phyloP scores from a whole-genome alignment of 2,329 filamentous ascomycete genomes.

The Arachnopeziza araneosa region DNA sequence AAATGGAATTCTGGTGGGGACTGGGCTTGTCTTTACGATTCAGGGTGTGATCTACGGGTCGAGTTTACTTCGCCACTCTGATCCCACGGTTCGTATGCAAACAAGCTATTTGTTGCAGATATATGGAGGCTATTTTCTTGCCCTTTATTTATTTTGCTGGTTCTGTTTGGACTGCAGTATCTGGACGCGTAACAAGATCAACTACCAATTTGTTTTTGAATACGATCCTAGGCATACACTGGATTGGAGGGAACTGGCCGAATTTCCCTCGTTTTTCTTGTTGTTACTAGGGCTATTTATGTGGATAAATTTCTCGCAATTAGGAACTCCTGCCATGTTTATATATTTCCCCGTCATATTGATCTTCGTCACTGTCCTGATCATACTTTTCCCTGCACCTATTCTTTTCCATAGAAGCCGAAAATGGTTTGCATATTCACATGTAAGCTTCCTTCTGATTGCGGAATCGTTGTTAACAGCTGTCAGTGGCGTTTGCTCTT shows the following conservation, averaged over 20 bases:
- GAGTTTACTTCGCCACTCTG: constrained; percentile 43
- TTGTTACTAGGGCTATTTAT: constrained; percentile 73
- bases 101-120: constrained; percentile 76
- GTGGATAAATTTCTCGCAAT: constrained; percentile 80
- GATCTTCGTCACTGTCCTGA: constrained; percentile 58
- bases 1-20: constrained; percentile 62
- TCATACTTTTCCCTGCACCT: constrained; percentile 72
- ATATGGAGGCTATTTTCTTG: constrained; percentile 87
- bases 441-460: constrained; percentile 49
- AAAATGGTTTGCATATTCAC: constrained; percentile 83
- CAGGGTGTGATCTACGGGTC: constrained; percentile 59
- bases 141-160: constrained; percentile 72
- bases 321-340: constrained; percentile 62
- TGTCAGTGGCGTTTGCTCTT: constrained; percentile 74
- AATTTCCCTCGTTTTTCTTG: constrained; percentile 81
- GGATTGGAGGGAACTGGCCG: constrained; percentile 82
- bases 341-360: constrained; percentile 84
- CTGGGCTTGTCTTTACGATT: constrained; percentile 58
- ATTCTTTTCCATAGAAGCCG: constrained; percentile 71
- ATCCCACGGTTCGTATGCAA: constrained; percentile 43
- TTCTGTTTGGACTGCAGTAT: constrained; percentile 81
- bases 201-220: constrained; percentile 96
- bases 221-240: constrained; percentile 81
- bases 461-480: constrained; percentile 26
- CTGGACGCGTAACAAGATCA: constrained; percentile 82